Evolutionary conservation across 2,329 filamentous ascomycete genomes (phyloP), one percentile per base, ranked within the genome.

Genomic region (Fusarium sp.): DNA sequence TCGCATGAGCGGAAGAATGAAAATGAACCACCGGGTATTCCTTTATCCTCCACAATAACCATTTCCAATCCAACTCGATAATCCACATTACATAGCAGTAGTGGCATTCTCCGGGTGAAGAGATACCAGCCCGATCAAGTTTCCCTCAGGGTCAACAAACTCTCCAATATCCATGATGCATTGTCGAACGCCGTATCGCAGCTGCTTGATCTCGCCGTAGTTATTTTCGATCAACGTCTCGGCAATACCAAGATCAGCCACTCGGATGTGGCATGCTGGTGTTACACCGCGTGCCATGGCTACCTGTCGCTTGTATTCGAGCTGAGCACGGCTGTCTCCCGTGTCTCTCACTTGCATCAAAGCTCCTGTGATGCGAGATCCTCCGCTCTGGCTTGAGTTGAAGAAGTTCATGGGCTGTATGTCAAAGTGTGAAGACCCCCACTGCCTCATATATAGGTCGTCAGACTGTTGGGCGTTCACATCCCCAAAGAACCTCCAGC

Each of bases 101-200:
- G 54, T 69, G 49, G 61, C 72, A 73, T 71, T 73, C 62, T 74
- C 74, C 47, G 73, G 66, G 42, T 78, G 76, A 38, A 75, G 66
- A 28, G 76, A 64, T 44, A 78, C 66, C 33, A 78, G 69, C 14
- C 76, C 76, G 63, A 78, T 66, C 57, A 78, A 33, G 68, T 78
- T 78, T 28, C 76, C 76, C 28, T 78, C 76, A n/a, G 76, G 61
- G 33, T 78, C 76, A 42, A 78, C 63, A 55, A 78, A 78, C 70
- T 77, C 74, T 39, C 75, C 70, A 63, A 78, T 73, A 51, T 78
- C 76, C 76, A 78, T 73, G 35, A 76, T 74, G 45, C 75, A 73
- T 38, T 68, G 64, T 62, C 75, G 73, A 62, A 78, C 68, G 12
- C 76, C 76, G 39, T 75, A 77, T 33, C 76, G 71, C 42, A 78